Evolutionary conservation across 208 protist species (phyloP), one percentile per base, ranked within the genome.

Genomic region (Porcisia hertigi): DNA sequence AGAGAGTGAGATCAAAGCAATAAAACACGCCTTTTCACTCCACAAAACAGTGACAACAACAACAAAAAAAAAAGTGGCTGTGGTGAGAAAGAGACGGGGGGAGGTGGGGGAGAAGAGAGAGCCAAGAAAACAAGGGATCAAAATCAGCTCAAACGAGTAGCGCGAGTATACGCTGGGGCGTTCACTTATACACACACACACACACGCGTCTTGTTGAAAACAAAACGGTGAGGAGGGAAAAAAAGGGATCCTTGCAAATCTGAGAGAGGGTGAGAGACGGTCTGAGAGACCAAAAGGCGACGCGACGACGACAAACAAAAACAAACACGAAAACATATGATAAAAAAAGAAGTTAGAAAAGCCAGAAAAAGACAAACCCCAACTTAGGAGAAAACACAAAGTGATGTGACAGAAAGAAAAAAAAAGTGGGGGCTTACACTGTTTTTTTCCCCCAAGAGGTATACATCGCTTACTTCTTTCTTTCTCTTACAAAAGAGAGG

Each of bases 401-500:
- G 43, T 4, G n/a, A 30, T 5, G 45, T 6, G 23, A 30, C n/a
- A 39, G 9, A n/a, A 4, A 43, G 11, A 64, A 30, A 12, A 41
- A 2, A n/a, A 0, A 67, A 18, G 2, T 30, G 62, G 25, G 41
- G 62, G 43, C 16, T 67, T 67, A 47, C 25, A 16, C 23, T 20
- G 5, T 65, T 3, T 3, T 43, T 25, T 36, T 67, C 36, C 62
- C 62, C 47, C 62, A 45, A 47, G 20, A 67, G 14, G 62, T 67
- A 67, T 67, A 67, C 62, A 67, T 67, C 62, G 45, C 62, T 67
- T 25, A 49, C 41, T 67, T n/a, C 11, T 41, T 52, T 25, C 47
- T 67, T 47, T 49, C 11, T 47, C 9, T n/a, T 39, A 16, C 2
- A 23, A 30, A 23, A 36, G 25, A 62, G 57, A 9, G 57, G 57